Conservation (phyloP, 2,329 filamentous ascomycete genomes). For the Leptodontidium sp. region DNA sequence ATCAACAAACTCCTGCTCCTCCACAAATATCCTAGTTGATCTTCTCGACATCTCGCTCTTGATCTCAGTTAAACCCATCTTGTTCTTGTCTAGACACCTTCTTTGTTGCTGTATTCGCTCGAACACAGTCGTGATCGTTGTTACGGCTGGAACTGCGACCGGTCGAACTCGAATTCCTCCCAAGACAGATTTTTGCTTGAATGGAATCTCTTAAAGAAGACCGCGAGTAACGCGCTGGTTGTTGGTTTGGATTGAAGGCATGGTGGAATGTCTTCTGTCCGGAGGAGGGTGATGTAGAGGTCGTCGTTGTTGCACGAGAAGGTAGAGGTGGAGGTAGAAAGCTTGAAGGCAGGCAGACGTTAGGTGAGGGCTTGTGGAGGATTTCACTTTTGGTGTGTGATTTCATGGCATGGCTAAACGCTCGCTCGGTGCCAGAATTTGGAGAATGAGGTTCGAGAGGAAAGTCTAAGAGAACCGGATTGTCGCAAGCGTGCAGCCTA, state of each 20-base stretch:
- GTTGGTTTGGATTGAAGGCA: conserved; percentile 32
- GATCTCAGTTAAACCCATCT: conserved; percentile 16
- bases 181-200: conserved; percentile 3
- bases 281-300: not conserved
- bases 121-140: not conserved
- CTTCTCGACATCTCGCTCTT: conserved; percentile 35
- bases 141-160: not conserved
- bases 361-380: not conserved
- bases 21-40: conserved; percentile 35
- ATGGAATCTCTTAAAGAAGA: conserved; percentile 32
- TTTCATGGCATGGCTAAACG: conserved; percentile 4
- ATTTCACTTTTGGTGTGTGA: not conserved
- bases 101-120: not conserved
- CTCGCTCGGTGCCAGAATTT: not conserved
- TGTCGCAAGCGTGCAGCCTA: conserved; percentile 6
- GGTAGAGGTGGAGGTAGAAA: not conserved
- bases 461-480: conserved; percentile 13
- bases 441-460: not conserved
- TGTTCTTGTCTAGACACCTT: conserved; percentile 24
- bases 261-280: conserved; percentile 33
- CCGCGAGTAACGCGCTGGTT: conserved; percentile 28
- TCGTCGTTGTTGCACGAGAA: not conserved
- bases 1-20: conserved; percentile 30
- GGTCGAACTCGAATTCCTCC: not conserved
- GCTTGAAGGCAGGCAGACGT: not conserved